These are phyloP conservation scores for Clitoria ternatea DNA, from an alignment of 306 rosid species.

Conservation along the genomic window DNA sequence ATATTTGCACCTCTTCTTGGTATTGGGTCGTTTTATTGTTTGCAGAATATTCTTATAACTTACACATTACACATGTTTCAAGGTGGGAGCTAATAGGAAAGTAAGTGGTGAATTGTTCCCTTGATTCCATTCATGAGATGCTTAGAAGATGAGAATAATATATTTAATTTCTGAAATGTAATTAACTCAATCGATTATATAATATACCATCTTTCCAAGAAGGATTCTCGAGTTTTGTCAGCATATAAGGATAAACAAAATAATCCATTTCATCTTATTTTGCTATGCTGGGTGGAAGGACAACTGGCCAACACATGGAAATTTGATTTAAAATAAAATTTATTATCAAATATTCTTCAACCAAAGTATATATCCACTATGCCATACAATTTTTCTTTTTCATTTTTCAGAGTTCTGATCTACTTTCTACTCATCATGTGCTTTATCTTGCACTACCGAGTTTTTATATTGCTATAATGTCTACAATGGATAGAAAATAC, in stretches of 20 bases:
- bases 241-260: slow-evolving; percentile 36
- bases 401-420: neutral
- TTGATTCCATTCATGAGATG: slow-evolving; percentile 55
- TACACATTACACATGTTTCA: slow-evolving; percentile 25
- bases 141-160: slow-evolving; percentile 39
- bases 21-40: slow-evolving; percentile 5
- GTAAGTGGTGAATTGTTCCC: slow-evolving; percentile 48
- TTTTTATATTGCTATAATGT: too few relatives aligned
- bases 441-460: neutral
- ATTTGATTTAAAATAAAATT: slow-evolving; percentile 16
- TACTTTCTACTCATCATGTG: slow-evolving; percentile 26
- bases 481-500: too few relatives aligned
- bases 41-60: slow-evolving; percentile 13
- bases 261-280: slow-evolving; percentile 24
- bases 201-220: slow-evolving; percentile 30
- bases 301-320: slow-evolving; percentile 56
- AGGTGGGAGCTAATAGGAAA: slow-evolving; percentile 27
- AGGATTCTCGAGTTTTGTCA: slow-evolving; percentile 36
- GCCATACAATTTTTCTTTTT: neutral
- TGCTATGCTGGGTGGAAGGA: slow-evolving; percentile 23
- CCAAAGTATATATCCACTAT: neutral
- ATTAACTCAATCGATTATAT: slow-evolving; percentile 30
- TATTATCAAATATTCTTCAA: slow-evolving; percentile 18
- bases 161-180: slow-evolving; percentile 21
- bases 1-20: too few relatives aligned